Conservation (phyloP, 2,329 filamentous ascomycete species). For the Trichoderma koningiopsis region DNA sequence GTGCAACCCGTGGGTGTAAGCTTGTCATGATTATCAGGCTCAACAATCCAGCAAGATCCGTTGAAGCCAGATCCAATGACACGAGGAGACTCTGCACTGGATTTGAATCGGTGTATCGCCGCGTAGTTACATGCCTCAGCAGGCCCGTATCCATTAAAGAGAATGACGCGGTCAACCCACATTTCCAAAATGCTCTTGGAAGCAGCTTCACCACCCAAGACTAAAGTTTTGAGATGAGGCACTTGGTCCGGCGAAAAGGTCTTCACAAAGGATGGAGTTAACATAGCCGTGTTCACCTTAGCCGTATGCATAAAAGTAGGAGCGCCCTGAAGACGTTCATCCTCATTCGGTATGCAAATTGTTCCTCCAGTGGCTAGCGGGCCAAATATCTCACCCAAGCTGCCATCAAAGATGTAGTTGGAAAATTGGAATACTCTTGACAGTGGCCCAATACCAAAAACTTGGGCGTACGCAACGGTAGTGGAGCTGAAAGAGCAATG, state of each 20-base stretch:
- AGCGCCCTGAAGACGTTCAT: constrained; percentile 10
- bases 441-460: background rate
- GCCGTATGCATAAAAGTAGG: constrained; percentile 11
- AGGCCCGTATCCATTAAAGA: constrained; percentile 47
- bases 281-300: constrained; percentile 19
- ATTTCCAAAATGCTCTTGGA: background rate
- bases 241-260: constrained; percentile 20
- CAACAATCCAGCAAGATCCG: constrained; percentile 31
- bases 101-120: background rate
- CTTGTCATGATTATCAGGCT: constrained; percentile 28
- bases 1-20: constrained; percentile 32
- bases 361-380: constrained; percentile 19
- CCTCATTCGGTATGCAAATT: constrained; percentile 21
- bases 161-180: constrained; percentile 34
- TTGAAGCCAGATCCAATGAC: constrained; percentile 23
- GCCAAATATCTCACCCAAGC: constrained; percentile 21
- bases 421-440: constrained; percentile 20
- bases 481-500: constrained; percentile 17
- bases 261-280: constrained; percentile 21
- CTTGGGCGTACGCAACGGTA: constrained; percentile 12
- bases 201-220: constrained; percentile 23
- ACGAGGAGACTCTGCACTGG: background rate
- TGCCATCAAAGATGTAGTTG: constrained; percentile 24
- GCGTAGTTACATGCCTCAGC: constrained; percentile 42
- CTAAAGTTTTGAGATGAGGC: constrained; percentile 21